Base-by-base conservation (phyloP, 2,329 filamentous ascomycete genomes). In the Fusarium siculi region DNA sequence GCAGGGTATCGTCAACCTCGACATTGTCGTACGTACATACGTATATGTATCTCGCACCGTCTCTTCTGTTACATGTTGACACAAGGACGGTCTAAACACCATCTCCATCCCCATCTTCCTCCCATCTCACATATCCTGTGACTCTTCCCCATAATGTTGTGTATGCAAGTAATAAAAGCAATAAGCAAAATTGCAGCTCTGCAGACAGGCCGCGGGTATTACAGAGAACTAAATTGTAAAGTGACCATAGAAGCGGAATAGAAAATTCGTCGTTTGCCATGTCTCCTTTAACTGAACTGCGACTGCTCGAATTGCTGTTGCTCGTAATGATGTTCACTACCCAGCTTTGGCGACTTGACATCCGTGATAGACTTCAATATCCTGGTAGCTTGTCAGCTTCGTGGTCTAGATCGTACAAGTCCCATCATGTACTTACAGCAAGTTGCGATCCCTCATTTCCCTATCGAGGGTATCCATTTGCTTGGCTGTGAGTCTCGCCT, bases 371-470 rank as follows among this genome's bases (percentile, higher is more conserved):
- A 78, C 64, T 77, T 77, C 66, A 78, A 44, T 52, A 77, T 64
- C 61, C 77, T 78, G 34, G 7, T 21, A 8, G 28, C 9, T 5
- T 9, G 65, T 78, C 59, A 77, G 69, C 12, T n/a, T 14, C 14
- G 32, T 10, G 28, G 12, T 8, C 16, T 10, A 14, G 10, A 37
- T 10, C 18, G 7, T 9, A n/a, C 39, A 16, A 60, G n/a, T 16
- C 19, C 4, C 59, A 73, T 82, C 58, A 73, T 81, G 79, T 80
- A 71, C 82, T 78, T 62, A 84, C 82, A 83, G 84, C 75, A 87
- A 80, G 77, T 89, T 89, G 59, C 86, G 85, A 68, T 87, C 85
- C 79, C 84, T 85, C 84, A 89, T 87, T 75, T 89, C 87, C 67
- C 86, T 84, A 79, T 89, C 87, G 75, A 90, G 85, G 70, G 85